Evolutionary conservation across 106 monocot genomes (phyloP).

Genomic region (Cymbidium sinense): DNA sequence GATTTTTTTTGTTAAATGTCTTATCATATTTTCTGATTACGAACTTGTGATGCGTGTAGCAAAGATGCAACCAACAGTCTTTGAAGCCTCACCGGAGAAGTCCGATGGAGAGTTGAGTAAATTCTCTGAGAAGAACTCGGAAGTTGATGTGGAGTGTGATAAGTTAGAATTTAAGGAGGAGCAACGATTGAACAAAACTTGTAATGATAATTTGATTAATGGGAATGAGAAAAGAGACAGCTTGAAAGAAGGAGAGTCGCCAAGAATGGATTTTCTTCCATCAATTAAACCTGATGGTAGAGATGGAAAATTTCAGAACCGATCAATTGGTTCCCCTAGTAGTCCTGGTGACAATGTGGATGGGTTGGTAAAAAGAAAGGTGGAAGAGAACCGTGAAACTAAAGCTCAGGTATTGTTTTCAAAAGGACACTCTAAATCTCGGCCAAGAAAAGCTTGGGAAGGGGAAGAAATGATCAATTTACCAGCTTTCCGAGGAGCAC

Average conservation of each 20-base stretch:
- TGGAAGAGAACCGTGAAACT: conserved; percentile 19
- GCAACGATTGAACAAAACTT: not conserved
- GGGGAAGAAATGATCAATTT: conserved; percentile 8
- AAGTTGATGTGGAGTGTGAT: conserved; percentile 18
- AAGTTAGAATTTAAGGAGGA: conserved; percentile 9
- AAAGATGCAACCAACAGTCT: conserved; percentile 23
- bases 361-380: conserved; percentile 8
- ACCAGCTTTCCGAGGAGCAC: conserved; percentile 9
- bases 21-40: not conserved
- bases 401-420: conserved; percentile 10
- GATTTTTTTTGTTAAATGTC: not conserved
- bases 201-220: not conserved
- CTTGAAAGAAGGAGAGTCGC: conserved; percentile 11
- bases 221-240: conserved; percentile 8
- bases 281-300: conserved; percentile 11
- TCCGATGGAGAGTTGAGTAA: conserved; percentile 19
- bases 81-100: conserved; percentile 41
- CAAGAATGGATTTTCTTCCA: conserved; percentile 8
- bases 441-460: conserved; percentile 10
- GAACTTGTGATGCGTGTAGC: conserved; percentile 19
- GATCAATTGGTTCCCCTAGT: conserved; percentile 17
- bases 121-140: conserved; percentile 28
- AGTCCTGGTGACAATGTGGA: conserved; percentile 5
- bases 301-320: conserved; percentile 12
- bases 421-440: conserved; percentile 6